Evolutionary conservation across 2,329 filamentous ascomycete genomes (phyloP).

Genomic region (Epichloe coenophiala): DNA sequence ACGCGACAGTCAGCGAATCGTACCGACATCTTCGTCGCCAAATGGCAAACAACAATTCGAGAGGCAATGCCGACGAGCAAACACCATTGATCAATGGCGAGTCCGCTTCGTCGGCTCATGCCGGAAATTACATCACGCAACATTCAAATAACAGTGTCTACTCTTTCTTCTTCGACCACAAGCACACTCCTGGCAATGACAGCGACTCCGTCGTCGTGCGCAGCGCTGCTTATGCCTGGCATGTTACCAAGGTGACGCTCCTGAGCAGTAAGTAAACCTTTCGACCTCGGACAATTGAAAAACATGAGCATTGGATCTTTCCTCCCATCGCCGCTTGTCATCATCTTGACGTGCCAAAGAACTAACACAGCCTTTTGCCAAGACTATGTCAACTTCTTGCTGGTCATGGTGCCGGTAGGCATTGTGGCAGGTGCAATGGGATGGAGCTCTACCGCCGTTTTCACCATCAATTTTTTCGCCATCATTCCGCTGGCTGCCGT

Average conservation of each 20-base stretch:
- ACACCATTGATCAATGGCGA: slow-evolving; percentile 30
- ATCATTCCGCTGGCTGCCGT: slow-evolving; percentile 65
- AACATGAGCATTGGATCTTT: not conserved
- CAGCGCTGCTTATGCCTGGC: slow-evolving; percentile 36
- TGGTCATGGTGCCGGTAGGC: slow-evolving; percentile 61
- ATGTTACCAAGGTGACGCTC: slow-evolving; percentile 42
- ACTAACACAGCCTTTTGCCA: not conserved
- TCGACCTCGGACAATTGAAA: not conserved
- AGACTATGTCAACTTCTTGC: slow-evolving; percentile 55
- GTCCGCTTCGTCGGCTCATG: slow-evolving; percentile 11
- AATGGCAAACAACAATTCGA: slow-evolving; percentile 19
- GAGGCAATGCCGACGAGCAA: slow-evolving; percentile 20
- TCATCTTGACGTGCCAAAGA: not conserved
- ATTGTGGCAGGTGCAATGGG: slow-evolving; percentile 49
- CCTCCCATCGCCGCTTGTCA: not conserved
- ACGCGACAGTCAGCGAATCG: slow-evolving; percentile 5
- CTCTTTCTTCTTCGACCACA: slow-evolving; percentile 35
- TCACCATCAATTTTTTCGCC: slow-evolving; percentile 71
- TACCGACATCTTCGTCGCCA: slow-evolving; percentile 11
- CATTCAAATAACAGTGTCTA: slow-evolving; percentile 12
- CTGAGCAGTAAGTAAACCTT: slow-evolving; percentile 38
- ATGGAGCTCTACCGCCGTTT: slow-evolving; percentile 55
- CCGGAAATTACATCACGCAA: slow-evolving; percentile 10
- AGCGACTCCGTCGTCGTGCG: slow-evolving; percentile 32
- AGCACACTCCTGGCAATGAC: slow-evolving; percentile 37